A percentile compares a stretch with the other conserved stretches of the same genome.
These are phyloP conservation scores for Pyrenophora seminiperda DNA, from an alignment of 2,329 filamentous ascomycete species.

Conservation along the genomic window DNA sequence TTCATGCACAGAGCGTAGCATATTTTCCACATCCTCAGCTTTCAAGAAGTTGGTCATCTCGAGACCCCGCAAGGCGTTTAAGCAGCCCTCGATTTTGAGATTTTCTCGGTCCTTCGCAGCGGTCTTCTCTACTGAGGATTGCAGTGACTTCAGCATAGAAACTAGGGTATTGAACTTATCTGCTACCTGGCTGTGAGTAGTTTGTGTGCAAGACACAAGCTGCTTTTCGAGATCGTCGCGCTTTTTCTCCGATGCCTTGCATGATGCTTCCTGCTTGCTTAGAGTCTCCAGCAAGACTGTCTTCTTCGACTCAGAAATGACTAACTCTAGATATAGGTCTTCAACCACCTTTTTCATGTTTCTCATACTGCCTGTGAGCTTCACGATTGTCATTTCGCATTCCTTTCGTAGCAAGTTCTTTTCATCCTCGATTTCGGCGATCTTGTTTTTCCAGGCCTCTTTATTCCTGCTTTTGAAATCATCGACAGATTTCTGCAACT, in stretches of 20 bases:
- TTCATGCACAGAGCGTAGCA: conserved; percentile 29
- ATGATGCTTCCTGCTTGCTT: conserved; percentile 11
- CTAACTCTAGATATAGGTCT: conserved; percentile 22
- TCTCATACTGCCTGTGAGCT: conserved; percentile 17
- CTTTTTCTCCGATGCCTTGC: conserved; percentile 29
- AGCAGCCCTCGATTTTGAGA: conserved; percentile 23
- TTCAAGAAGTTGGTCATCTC: conserved; percentile 25
- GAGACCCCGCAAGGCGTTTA: conserved; percentile 23
- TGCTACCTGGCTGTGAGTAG: conserved; percentile 20
- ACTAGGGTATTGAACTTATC: conserved; percentile 14
- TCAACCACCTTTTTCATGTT: conserved; percentile 21
- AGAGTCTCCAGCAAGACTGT: conserved; percentile 19
- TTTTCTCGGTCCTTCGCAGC: conserved; percentile 1
- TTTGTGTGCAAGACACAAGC: conserved; percentile 22
- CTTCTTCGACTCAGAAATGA: conserved; percentile 20
- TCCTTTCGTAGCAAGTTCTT: conserved; percentile 22
- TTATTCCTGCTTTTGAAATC: conserved; percentile 19
- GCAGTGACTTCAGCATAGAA: conserved; percentile 22
- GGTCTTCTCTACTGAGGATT: conserved; percentile 13
- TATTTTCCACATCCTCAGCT: conserved; percentile 27
- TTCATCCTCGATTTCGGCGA: conserved; percentile 30
- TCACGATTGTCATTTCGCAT: conserved; percentile 14
- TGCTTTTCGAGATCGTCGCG: conserved; percentile 30
- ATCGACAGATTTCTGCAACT: conserved; percentile 18
- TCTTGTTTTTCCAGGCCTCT: conserved; percentile 18